Evolutionary conservation across 2,329 filamentous ascomycete species (phyloP), one percentile per base, ranked within the genome.

Genomic region (Ophiosphaerella korrae): DNA sequence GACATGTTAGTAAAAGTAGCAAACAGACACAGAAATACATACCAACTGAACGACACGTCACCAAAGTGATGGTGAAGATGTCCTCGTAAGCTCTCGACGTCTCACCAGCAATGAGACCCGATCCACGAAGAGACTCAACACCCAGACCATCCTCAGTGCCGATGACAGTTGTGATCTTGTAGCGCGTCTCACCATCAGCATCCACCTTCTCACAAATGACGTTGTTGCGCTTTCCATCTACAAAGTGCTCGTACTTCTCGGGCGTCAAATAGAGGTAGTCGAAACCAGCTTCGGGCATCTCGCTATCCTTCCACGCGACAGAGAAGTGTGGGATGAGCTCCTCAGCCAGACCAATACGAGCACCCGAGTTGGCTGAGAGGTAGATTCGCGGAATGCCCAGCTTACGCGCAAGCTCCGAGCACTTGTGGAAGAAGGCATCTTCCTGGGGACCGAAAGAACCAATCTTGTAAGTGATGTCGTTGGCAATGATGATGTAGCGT

Each of bases 391-490:
- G 94, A 67, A 99, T 96, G 34, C 94, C 94, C 55, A 97, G 82
- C 81, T 91, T 93, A 67, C 92, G 88, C 56, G 94, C 94, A 61
- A 97, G 83, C 77, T 99, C 92, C 8, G 94, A 97, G 80, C 94
- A 99, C 83, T 97, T 97, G 83, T 95, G 84, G 86, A 99, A 99
- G 85, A 96, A 99, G 67, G 90, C 88, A 77, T 99, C 94, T 80
- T 99, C 94, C 77, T 88, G 88, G 35, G 94, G 94, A 45, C 94
- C 94, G 74, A 99, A 99, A 2, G 91, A 96, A 70, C 94, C 94
- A 74, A 97, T 99, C 83, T 95, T 95, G 84, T 91, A 97, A 14
- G 94, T 99, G 75, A 99, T 99, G 72, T 99, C 94, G 83, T 99
- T 99, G 82, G 94, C 92, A 57, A 99, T 88, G 60, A 99, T 90